phyloP scores from a whole-genome alignment of 257 asterid species.

The Solanum acaule region DNA sequence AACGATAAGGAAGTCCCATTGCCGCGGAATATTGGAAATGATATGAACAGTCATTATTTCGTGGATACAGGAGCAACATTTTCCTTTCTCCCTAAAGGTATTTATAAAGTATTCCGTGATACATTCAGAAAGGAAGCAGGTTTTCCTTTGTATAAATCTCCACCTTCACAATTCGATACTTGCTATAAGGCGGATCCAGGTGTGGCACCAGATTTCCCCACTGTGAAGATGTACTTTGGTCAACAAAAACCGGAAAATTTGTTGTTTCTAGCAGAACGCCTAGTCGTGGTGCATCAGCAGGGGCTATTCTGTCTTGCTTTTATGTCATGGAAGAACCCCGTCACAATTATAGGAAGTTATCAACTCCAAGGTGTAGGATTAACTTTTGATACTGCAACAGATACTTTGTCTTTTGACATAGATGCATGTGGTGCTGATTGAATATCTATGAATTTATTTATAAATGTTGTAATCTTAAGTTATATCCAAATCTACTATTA shows the following conservation, averaged over 20 bases:
- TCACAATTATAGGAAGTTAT: neutral
- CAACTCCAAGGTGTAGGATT: neutral
- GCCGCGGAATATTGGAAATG: too few species aligned
- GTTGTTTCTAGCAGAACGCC: neutral
- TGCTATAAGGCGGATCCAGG: neutral
- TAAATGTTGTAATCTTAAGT: neutral
- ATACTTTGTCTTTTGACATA: neutral
- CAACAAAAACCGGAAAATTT: too few species aligned
- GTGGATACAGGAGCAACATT: neutral
- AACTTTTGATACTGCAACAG: neutral
- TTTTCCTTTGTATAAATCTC: neutral
- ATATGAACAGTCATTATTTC: too few species aligned
- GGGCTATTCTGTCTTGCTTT: neutral
- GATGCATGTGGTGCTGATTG: neutral
- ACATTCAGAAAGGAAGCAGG: neutral
- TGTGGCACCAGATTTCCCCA: neutral
- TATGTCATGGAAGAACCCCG: fast-evolving
- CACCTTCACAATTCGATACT: neutral
- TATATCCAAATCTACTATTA: neutral
- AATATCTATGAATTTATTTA: neutral
- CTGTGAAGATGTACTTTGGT: neutral
- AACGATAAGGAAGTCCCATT: too few species aligned
- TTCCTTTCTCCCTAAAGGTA: neutral
- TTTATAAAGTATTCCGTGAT: neutral
- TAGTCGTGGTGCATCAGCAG: neutral